These are phyloP conservation scores for Ceratobasidium sp. DNA, from an alignment of 1,284 basidiomycete species.

Conservation along the genomic window DNA sequence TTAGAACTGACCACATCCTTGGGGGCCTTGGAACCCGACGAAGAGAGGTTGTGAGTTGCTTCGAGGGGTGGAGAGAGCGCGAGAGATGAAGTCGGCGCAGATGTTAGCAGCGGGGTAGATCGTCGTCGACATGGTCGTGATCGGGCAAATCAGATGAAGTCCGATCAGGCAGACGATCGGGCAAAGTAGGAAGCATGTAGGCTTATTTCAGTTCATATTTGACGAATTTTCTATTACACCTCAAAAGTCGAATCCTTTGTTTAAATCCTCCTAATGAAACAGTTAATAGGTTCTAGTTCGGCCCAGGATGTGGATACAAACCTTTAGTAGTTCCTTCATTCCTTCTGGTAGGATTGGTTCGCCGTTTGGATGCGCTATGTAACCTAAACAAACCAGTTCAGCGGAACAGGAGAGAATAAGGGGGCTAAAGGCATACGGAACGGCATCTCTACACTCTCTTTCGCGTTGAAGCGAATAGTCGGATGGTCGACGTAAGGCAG, in stretches of 20 bases:
- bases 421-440: slow-evolving; percentile 72
- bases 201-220: slow-evolving; percentile 1
- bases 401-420: neutral
- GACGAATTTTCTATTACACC: neutral
- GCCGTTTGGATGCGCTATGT: slow-evolving; percentile 59
- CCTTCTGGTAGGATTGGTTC: slow-evolving; percentile 85
- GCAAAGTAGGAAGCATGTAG: slow-evolving; percentile 6
- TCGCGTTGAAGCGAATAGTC: slow-evolving; percentile 83
- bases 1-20: slow-evolving; percentile 84
- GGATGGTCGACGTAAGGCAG: slow-evolving; percentile 86
- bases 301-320: neutral
- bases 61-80: slow-evolving; percentile 33
- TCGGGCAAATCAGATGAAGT: slow-evolving; percentile 1
- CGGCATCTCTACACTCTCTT: slow-evolving; percentile 95
- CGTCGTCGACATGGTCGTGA: slow-evolving; percentile 15
- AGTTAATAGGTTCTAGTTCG: no score
- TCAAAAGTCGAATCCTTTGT: slow-evolving; percentile 86
- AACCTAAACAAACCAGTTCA: slow-evolving; percentile 54
- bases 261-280: slow-evolving; percentile 71
- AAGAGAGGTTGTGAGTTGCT: slow-evolving; percentile 65
- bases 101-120: slow-evolving; percentile 40
- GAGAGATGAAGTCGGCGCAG: slow-evolving; percentile 29
- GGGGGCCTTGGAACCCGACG: slow-evolving; percentile 87
- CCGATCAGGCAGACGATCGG: neutral
- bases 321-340: slow-evolving; percentile 84